Evolutionary conservation across 2,329 filamentous ascomycete species (phyloP).

Genomic region (Thelonectria blattea): DNA sequence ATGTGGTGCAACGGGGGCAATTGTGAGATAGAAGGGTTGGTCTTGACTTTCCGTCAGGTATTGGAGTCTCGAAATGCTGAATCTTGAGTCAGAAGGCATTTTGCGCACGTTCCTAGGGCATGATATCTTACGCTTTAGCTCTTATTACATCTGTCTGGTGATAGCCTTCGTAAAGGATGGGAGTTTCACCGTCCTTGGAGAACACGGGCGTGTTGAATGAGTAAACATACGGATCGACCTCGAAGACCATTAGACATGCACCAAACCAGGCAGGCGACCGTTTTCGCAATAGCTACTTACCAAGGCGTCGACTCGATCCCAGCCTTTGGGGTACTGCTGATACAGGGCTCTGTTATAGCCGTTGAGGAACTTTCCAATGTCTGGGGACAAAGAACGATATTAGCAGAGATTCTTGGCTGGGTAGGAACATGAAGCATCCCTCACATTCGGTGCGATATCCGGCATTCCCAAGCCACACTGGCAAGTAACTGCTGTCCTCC

Average conservation of each 20-base stretch:
- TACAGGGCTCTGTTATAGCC: slow-evolving; percentile 12
- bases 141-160: slow-evolving; percentile 21
- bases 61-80: slow-evolving; percentile 8
- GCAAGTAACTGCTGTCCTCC: slow-evolving; percentile 1
- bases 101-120: no score
- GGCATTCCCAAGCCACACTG: slow-evolving; percentile 11
- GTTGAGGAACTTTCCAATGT: slow-evolving; percentile 14
- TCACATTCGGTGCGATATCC: slow-evolving; percentile 14
- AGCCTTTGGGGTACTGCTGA: slow-evolving; percentile 5
- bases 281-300: not conserved
- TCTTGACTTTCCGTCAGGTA: slow-evolving; percentile 15
- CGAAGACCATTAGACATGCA: not conserved
- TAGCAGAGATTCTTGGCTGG: no score
- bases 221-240: slow-evolving; percentile 18
- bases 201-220: slow-evolving; percentile 14
- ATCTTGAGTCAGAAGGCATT: not conserved
- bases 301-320: slow-evolving; percentile 7
- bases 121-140: slow-evolving; percentile 14
- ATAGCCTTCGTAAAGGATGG: slow-evolving; percentile 15
- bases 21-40: slow-evolving; percentile 59
- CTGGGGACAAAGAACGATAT: not conserved
- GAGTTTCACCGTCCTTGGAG: slow-evolving; percentile 12
- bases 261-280: no score
- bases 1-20: slow-evolving; percentile 52
- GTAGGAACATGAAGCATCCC: not conserved